Evolutionary conservation across 257 asterid genomes (phyloP), one percentile per base, ranked within the genome.

Genomic region (Penstemon davidsonii): DNA sequence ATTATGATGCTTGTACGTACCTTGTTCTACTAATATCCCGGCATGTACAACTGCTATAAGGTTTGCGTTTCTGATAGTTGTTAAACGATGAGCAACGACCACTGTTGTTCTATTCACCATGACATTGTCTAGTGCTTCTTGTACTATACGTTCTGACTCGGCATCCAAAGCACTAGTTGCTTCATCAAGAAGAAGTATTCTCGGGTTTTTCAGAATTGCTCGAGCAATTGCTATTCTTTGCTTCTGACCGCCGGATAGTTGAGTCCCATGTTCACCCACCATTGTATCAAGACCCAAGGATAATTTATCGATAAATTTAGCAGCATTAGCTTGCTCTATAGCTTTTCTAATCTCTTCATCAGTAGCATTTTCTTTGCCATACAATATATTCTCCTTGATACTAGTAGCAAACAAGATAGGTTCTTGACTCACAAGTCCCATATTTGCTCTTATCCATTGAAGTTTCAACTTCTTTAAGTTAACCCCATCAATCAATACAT

Each of bases 81-180:
- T 80, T 69, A 90, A 67, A 39, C 96, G 93, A 74, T 90, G 97
- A 3, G 97, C 97, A 50, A 90, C 96, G 13, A 90, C 90, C 45
- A 90, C 81, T 0, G 97, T 90, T 5, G 96, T 90, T 68, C 95
- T 68, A 62, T 88, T 67, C 13, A 78, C 44, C 95, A 86, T 90
- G 5, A 86, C 85, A 59, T 82, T 88, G 51, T 90, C 97, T 6
- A 90, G 89, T 44, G 97, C 97, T 15, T 82, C 84, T 72, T 90
- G 97, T 51, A 90, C 97, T 53, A 83, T 18, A 5, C 84, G 77
- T 56, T 90, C 97, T 0, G 96, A 90, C 66, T 86, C 97, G 0
- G 86, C 84, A 76, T 90, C 97, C 56, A 90, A 70, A 49, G 97
- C 97, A 56, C 97, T 90, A 10, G 97, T 90, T 4, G 97, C 97